phyloP scores from a whole-genome alignment of 345 rosid species.

The Salix caprea region DNA sequence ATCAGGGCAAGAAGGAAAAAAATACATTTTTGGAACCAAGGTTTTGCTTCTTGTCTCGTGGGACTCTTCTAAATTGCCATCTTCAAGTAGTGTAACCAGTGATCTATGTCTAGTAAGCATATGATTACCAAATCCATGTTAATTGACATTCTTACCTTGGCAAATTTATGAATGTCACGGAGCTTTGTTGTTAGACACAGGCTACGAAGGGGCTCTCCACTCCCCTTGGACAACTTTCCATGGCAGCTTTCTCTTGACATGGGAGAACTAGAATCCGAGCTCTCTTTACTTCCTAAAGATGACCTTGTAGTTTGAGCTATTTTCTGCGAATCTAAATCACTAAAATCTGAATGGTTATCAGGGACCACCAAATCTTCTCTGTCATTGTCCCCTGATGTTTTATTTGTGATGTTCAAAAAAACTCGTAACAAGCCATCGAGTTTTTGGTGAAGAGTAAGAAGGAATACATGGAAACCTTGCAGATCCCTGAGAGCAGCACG shows the following conservation, averaged over 20 bases:
- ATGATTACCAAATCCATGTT: background rate
- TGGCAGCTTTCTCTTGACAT: conserved; percentile 73
- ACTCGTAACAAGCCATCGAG: conserved; percentile 67
- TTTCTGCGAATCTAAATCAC: conserved; percentile 64
- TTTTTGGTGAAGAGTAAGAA: conserved; percentile 88
- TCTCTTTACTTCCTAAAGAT: conserved; percentile 63
- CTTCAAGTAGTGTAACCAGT: background rate
- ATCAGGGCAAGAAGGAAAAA: background rate
- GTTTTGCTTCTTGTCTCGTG: background rate
- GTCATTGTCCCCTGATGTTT: conserved; percentile 59
- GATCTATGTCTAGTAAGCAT: background rate
- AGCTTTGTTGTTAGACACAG: conserved; percentile 82
- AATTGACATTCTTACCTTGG: conserved; percentile 54
- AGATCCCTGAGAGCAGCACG: conserved; percentile 88
- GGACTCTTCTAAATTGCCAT: background rate
- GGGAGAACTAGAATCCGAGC: conserved; percentile 58
- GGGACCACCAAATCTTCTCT: conserved; percentile 61
- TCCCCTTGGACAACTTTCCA: conserved; percentile 54
- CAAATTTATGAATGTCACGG: conserved; percentile 90
- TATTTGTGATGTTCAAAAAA: conserved; percentile 64
- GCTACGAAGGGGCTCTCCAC: conserved; percentile 67
- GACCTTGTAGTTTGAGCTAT: conserved; percentile 37
- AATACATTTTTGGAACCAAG: too few relatives aligned
- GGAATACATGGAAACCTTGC: conserved; percentile 88
- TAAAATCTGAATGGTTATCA: conserved; percentile 53